A percentile compares a stretch with the other conserved stretches of the same genome.
Evolutionary conservation across 768 basidiomycete species (phyloP).

Genomic region (Scleroderma bovista): DNA sequence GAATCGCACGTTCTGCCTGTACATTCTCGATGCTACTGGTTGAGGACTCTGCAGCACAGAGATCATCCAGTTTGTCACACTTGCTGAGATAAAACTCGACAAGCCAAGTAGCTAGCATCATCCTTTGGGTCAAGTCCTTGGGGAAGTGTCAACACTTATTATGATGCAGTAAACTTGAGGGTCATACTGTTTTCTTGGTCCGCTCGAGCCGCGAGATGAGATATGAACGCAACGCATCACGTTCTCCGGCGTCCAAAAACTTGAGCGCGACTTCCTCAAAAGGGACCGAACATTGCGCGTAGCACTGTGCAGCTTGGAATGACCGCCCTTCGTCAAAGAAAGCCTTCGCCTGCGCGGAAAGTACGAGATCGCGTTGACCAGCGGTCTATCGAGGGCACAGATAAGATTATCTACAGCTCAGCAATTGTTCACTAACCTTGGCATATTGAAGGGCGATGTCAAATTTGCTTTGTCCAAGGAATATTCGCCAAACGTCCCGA

Average conservation of each 20-base stretch:
- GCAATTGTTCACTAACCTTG: conserved; percentile 47
- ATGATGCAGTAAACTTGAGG: neutral
- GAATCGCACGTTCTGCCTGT: conserved; percentile 66
- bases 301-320: conserved; percentile 89
- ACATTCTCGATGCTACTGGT: conserved; percentile 84
- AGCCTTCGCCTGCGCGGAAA: conserved; percentile 76
- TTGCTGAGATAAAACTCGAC: conserved; percentile 96
- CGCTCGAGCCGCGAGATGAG: conserved; percentile 83
- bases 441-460: conserved; percentile 77
- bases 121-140: conserved; percentile 88
- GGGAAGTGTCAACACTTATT: neutral
- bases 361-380: conserved; percentile 79
- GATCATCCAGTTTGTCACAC: conserved; percentile 92
- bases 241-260: conserved; percentile 84
- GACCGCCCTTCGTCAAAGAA: conserved; percentile 77
- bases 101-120: conserved; percentile 98
- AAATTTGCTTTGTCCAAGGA: conserved; percentile 71
- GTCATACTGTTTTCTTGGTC: conserved; percentile 70
- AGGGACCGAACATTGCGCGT: conserved; percentile 78
- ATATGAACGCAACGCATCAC: conserved; percentile 88
- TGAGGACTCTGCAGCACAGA: conserved; percentile 80
- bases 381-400: conserved; percentile 61
- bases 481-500: conserved; percentile 91
- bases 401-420: neutral
- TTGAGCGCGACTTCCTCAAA: conserved; percentile 92